Conservation (phyloP, 768 basidiomycete species). For the Hygrophoropsis aurantiaca region DNA sequence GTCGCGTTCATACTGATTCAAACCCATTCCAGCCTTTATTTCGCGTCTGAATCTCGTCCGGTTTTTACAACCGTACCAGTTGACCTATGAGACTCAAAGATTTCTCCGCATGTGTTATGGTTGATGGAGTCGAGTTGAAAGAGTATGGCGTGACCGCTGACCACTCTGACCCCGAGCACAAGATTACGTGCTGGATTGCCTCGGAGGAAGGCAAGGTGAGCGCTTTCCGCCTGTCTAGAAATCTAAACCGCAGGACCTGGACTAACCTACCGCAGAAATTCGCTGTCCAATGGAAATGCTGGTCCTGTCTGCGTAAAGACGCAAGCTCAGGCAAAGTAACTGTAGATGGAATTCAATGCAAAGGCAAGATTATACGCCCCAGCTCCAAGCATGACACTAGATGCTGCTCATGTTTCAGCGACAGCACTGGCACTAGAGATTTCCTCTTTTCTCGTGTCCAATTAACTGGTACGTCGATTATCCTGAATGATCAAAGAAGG, state of each 20-base stretch:
- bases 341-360: conserved; percentile 10
- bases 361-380: accelerated
- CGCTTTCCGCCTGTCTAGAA: too few species aligned
- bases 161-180: conserved; percentile 9
- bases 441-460: conserved; percentile 17
- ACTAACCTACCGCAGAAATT: too few species aligned
- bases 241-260: too few species aligned
- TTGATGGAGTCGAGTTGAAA: conserved; percentile 11
- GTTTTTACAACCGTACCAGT: too few species aligned
- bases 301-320: neutral
- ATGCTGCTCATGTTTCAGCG: neutral
- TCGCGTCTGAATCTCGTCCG: too few species aligned
- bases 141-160: conserved; percentile 12
- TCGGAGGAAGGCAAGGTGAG: conserved; percentile 22
- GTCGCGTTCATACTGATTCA: too few species aligned
- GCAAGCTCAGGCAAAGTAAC: neutral
- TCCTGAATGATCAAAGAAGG: too few species aligned
- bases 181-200: conserved; percentile 20
- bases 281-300: conserved; percentile 12
- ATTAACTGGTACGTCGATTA: conserved; percentile 17
- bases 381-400: neutral
- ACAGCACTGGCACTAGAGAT: neutral
- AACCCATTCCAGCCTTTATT: too few species aligned
- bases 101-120: conserved; percentile 10
- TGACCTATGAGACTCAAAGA: too few species aligned